These are phyloP conservation scores for Warburgia ugandensis DNA, from an alignment of 164 flowering plant genomes.

Conservation along the genomic window DNA sequence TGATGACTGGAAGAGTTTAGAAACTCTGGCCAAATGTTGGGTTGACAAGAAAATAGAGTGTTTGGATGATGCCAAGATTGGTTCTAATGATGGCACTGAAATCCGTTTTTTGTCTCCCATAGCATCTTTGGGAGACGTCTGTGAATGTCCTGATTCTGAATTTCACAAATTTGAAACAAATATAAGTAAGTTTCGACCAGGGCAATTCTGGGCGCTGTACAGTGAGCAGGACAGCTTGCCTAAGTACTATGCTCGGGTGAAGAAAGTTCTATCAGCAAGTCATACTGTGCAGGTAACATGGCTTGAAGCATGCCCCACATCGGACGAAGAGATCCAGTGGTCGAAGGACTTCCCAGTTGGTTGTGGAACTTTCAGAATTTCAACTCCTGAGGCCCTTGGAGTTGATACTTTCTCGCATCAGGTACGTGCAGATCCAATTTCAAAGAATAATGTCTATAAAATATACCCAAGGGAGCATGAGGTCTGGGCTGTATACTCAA, in stretches of 20 bases:
- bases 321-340: conserved; percentile 30
- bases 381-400: neutral
- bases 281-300: conserved; percentile 28
- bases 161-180: conserved; percentile 40
- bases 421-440: conserved; percentile 14
- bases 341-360: conserved; percentile 34
- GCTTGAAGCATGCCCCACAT: conserved; percentile 24
- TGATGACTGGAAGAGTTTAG: neutral
- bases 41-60: neutral
- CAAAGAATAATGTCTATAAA: conserved; percentile 19
- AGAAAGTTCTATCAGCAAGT: conserved; percentile 15
- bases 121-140: neutral
- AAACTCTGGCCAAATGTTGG: neutral
- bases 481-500: conserved; percentile 62
- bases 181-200: conserved; percentile 37
- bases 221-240: conserved; percentile 52
- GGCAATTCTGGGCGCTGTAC: conserved; percentile 74
- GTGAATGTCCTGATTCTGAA: conserved; percentile 36
- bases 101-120: neutral
- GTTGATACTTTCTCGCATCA: conserved; percentile 42
- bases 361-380: conserved; percentile 44
- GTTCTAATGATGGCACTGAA: neutral
- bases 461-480: conserved; percentile 57
- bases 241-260: conserved; percentile 44
- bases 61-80: neutral